A percentile compares a stretch with the other conserved stretches of the same genome.
Conservation (phyloP, 2,329 filamentous ascomycete species). For the Penicillium decumbens region DNA sequence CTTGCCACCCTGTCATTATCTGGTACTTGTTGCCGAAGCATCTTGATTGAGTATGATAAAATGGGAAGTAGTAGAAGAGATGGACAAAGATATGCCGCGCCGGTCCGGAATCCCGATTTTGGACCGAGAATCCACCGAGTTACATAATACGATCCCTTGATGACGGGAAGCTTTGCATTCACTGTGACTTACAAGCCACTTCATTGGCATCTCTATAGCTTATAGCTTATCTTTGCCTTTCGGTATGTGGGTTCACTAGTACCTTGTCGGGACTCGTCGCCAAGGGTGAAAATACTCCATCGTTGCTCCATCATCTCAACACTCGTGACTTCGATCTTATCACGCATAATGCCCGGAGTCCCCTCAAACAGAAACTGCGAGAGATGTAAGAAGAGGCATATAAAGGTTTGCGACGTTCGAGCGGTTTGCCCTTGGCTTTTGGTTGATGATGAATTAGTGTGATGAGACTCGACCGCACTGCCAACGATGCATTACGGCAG, state of each 20-base stretch:
- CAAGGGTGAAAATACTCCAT: background rate
- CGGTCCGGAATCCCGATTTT: background rate
- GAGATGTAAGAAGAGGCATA: conserved; percentile 38
- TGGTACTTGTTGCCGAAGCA: background rate
- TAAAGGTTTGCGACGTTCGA: conserved; percentile 29
- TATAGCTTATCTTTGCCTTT: background rate
- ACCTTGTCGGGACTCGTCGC: background rate
- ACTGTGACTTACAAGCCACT: too few species aligned
- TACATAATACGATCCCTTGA: conserved; percentile 12
- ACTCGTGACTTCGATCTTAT: background rate
- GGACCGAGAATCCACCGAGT: conserved; percentile 8
- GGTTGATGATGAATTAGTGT: conserved; percentile 26
- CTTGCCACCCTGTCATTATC: background rate
- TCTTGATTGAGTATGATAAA: background rate
- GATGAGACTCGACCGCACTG: conserved; percentile 40
- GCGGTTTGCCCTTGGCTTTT: background rate
- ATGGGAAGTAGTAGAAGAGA: background rate
- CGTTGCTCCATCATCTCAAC: background rate
- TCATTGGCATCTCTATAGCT: background rate
- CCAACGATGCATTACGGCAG: conserved; percentile 35
- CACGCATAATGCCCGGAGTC: conserved; percentile 34
- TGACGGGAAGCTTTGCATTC: background rate
- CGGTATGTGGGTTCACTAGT: background rate
- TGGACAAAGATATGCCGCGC: background rate
- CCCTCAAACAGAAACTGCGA: conserved; percentile 40